A percentile compares a stretch with the other conserved stretches of the same genome.
These are phyloP conservation scores for Phytophthora melonis DNA, from an alignment of 352 stramenopile species.

Conservation along the genomic window DNA sequence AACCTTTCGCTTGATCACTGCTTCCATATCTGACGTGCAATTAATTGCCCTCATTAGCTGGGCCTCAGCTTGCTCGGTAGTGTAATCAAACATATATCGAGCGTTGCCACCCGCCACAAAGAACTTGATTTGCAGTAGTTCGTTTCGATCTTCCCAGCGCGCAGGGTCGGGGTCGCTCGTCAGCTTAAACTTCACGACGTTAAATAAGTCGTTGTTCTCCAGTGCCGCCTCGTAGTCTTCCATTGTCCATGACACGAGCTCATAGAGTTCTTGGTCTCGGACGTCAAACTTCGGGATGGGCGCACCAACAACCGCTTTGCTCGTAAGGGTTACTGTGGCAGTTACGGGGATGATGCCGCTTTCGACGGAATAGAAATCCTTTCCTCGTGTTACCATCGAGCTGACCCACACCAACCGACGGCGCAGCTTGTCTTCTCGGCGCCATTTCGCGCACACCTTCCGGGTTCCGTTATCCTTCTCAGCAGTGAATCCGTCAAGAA, in stretches of 20 bases:
- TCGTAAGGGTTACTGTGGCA: not conserved
- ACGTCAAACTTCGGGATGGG: not conserved
- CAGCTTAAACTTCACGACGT: not conserved
- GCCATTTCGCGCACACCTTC: not conserved
- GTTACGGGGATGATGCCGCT: not conserved
- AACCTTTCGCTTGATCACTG: not conserved
- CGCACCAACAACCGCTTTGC: not conserved
- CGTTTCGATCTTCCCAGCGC: not conserved
- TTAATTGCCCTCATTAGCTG: not conserved
- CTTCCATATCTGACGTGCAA: not conserved
- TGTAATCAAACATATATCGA: not conserved
- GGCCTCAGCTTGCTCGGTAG: not conserved
- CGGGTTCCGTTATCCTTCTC: not conserved
- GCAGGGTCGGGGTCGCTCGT: not conserved
- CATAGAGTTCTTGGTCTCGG: not conserved
- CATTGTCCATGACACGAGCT: not conserved
- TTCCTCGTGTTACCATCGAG: slow-evolving; percentile 5
- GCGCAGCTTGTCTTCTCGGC: not conserved
- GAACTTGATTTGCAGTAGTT: not conserved
- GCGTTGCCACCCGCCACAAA: not conserved
- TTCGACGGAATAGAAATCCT: not conserved
- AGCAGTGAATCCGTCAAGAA: not conserved
- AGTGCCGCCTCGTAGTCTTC: not conserved
- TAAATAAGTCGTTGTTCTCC: not conserved
- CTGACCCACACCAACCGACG: slow-evolving; percentile 11